These are phyloP conservation scores for Coemansia sp. DNA, from an alignment of 192 early-diverging fungal genomes.

Conservation along the genomic window DNA sequence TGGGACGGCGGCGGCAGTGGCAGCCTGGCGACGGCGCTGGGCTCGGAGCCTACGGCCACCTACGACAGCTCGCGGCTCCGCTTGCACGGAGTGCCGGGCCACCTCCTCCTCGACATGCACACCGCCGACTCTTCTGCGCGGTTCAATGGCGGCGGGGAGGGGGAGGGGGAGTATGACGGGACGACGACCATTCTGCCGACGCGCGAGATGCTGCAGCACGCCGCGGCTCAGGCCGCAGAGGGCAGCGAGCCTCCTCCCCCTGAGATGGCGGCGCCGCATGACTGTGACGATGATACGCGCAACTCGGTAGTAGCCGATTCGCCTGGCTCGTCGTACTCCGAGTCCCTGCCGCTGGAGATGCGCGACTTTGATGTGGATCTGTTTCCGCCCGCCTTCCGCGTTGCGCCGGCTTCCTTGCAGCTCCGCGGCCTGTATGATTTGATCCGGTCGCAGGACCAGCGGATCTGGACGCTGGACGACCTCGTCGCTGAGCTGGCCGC, in stretches of 20 bases:
- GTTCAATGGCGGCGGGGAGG: slow-evolving; percentile 13
- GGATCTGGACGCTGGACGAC: slow-evolving; percentile 40
- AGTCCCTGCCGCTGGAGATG: not conserved
- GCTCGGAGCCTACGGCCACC: slow-evolving; percentile 39
- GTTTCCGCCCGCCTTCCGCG: slow-evolving; percentile 40
- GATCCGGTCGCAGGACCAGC: slow-evolving; percentile 21
- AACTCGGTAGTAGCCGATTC: slow-evolving; percentile 7
- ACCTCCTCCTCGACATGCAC: slow-evolving; percentile 6
- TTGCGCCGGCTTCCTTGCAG: slow-evolving; percentile 26
- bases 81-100: not conserved
- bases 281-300: slow-evolving; percentile 2
- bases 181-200: slow-evolving; percentile 51
- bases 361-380: slow-evolving; percentile 15
- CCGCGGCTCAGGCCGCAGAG: slow-evolving; percentile 27
- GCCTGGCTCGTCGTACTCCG: not conserved
- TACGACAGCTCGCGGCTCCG: slow-evolving; percentile 17
- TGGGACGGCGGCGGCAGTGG: slow-evolving; percentile 8
- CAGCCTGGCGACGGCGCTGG: slow-evolving; percentile 3
- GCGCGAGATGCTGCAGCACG: slow-evolving; percentile 52
- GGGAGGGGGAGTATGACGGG: slow-evolving; percentile 27
- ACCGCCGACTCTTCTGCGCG: slow-evolving; percentile 14
- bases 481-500: slow-evolving; percentile 11
- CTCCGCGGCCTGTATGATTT: slow-evolving; percentile 32
- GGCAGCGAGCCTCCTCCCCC: no score
- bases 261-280: slow-evolving; percentile 1